Percentiles rank a stretch among this genome's conserved stretches.
Evolutionary conservation across 164 flowering plant genomes (phyloP).

Genomic region (Piper longum): DNA sequence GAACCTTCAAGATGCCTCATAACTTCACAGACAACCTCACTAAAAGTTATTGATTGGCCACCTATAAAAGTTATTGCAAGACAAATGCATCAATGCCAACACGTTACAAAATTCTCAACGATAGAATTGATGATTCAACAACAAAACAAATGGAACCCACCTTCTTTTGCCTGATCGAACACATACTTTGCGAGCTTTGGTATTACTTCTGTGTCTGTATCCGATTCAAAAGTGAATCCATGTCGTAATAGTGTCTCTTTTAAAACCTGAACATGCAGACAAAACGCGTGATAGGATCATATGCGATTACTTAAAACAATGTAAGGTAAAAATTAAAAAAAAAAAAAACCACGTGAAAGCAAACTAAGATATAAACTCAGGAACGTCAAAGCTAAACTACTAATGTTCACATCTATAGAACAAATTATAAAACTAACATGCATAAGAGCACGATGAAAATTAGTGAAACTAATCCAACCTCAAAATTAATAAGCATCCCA

Average conservation of each 20-base stretch:
- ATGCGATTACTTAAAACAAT: neutral
- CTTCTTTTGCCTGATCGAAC: slow-evolving; percentile 78
- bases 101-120: neutral
- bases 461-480: slow-evolving; percentile 27
- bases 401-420: too few species aligned
- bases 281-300: neutral
- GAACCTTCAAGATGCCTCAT: slow-evolving; percentile 99
- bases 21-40: slow-evolving; percentile 90
- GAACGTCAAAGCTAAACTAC: neutral
- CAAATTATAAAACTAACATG: too few species aligned
- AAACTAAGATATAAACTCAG: neutral
- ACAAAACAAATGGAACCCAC: slow-evolving; percentile 13
- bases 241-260: slow-evolving; percentile 80
- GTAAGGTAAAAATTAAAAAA: neutral
- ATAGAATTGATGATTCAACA: neutral
- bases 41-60: slow-evolving; percentile 60
- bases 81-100: too few species aligned
- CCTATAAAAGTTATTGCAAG: slow-evolving; percentile 34
- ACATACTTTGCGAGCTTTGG: slow-evolving; percentile 97
- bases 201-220: slow-evolving; percentile 97
- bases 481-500: slow-evolving; percentile 84
- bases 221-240: slow-evolving; percentile 90
- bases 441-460: neutral
- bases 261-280: slow-evolving; percentile 38
- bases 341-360: neutral